Percentiles rank a stretch among this genome's conserved stretches.
Conservation (phyloP, 2,329 filamentous ascomycete genomes). For the Colletotrichum lupini region DNA sequence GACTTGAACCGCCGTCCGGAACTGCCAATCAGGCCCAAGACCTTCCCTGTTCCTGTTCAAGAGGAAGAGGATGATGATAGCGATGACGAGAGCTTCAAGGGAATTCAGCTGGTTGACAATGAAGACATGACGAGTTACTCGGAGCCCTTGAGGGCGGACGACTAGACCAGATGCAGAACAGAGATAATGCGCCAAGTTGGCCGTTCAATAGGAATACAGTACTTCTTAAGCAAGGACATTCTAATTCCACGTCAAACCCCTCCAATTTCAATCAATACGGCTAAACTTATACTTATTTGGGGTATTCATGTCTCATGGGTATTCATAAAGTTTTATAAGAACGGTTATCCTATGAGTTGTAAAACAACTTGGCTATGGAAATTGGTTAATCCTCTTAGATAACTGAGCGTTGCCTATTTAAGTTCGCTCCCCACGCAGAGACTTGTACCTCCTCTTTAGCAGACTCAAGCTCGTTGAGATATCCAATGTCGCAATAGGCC, state of each 20-base stretch:
- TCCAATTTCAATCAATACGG: background rate
- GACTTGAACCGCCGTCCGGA: conserved; percentile 15
- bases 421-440: too few species aligned
- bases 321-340: background rate
- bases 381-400: too few species aligned
- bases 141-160: conserved; percentile 15
- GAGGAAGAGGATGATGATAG: conserved; percentile 15
- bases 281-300: background rate
- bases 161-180: background rate
- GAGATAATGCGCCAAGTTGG: background rate
- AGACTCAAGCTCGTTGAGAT: too few species aligned
- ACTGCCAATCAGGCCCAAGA: conserved; percentile 19
- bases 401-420: too few species aligned
- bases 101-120: conserved; percentile 52
- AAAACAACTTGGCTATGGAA: too few species aligned
- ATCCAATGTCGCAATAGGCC: too few species aligned
- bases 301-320: background rate
- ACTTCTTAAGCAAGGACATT: background rate
- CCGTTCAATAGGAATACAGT: background rate
- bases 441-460: too few species aligned
- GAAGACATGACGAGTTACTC: conserved; percentile 39
- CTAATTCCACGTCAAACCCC: background rate
- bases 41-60: conserved; percentile 8
- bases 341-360: background rate
- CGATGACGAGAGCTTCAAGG: conserved; percentile 49